Evolutionary conservation across 106 monocot genomes (phyloP).

Genomic region (Apostasia shenzhenica): DNA sequence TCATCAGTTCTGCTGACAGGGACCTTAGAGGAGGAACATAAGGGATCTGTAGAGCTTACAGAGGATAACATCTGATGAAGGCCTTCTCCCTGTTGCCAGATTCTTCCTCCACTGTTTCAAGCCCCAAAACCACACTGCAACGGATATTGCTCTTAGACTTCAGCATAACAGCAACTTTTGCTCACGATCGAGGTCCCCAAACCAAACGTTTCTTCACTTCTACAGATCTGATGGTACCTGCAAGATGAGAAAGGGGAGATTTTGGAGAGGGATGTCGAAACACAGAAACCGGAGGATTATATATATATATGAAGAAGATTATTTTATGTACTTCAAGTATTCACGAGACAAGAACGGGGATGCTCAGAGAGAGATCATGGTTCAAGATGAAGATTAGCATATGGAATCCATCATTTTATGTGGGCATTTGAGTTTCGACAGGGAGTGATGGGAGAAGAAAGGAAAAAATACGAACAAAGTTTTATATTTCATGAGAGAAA

Average conservation of each 20-base stretch:
- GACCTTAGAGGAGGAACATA: constrained; percentile 16
- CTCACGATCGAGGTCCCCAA: neutral
- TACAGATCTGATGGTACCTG: neutral
- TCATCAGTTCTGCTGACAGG: constrained; percentile 25
- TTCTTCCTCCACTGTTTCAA: neutral
- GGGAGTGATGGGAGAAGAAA: too few species aligned
- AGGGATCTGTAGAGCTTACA: constrained; percentile 23
- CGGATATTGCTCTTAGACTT: constrained; percentile 4
- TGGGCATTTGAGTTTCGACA: too few species aligned
- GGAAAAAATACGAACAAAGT: too few species aligned
- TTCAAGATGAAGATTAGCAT: too few species aligned
- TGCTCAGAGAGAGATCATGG: too few species aligned
- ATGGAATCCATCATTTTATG: too few species aligned
- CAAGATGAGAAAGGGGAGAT: neutral
- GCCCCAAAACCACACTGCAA: neutral
- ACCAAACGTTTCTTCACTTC: neutral
- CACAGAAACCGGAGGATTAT: too few species aligned
- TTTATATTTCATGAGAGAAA: too few species aligned
- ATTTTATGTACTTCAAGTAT: too few species aligned
- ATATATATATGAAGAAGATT: too few species aligned
- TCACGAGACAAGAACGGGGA: too few species aligned
- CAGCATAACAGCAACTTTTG: constrained; percentile 7
- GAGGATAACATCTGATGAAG: constrained; percentile 51
- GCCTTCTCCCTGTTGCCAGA: neutral
- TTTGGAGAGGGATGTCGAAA: too few species aligned